Evolutionary conservation across 176 grass and related monocot genomes (phyloP).

Genomic region (Luzula sylvatica): DNA sequence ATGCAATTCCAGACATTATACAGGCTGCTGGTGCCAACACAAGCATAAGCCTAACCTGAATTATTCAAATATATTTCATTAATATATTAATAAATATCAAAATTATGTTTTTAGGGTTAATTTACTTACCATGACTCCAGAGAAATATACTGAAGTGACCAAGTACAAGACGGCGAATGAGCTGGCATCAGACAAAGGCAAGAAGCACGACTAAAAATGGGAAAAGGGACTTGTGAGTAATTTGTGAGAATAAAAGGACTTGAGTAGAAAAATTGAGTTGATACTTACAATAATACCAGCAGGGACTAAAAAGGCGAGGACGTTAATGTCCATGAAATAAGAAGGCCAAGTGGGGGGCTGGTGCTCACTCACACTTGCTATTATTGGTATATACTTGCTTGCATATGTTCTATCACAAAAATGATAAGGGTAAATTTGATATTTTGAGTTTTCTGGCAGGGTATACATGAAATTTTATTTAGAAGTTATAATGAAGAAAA

Average conservation of each 20-base stretch:
- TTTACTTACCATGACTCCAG: constrained; percentile 95
- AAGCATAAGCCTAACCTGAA: constrained; percentile 98
- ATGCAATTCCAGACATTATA: constrained; percentile 92
- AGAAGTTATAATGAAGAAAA: constrained; percentile 1
- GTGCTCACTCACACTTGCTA: constrained; percentile 99
- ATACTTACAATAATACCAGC: constrained; percentile 92
- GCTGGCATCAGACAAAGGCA: constrained; percentile 97
- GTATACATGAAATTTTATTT: too few relatives aligned
- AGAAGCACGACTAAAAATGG: constrained; percentile 80
- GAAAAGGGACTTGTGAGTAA: constrained; percentile 3
- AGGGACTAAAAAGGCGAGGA: constrained; percentile 91
- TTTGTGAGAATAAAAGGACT: constrained; percentile 18
- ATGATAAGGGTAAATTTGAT: too few relatives aligned
- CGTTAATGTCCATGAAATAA: constrained; percentile 99
- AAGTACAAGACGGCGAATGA: constrained; percentile 93
- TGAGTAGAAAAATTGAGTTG: neutral
- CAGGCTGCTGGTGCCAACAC: constrained; percentile 97
- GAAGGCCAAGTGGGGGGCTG: constrained; percentile 99
- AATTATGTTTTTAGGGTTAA: neutral
- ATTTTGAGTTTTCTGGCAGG: too few relatives aligned
- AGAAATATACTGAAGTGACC: constrained; percentile 94
- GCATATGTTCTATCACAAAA: constrained; percentile 83
- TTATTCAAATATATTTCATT: neutral
- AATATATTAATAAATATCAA: neutral
- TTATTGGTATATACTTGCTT: constrained; percentile 99